phyloP scores from a whole-genome alignment of 768 basidiomycete genomes.

The Ramaria sp. region DNA sequence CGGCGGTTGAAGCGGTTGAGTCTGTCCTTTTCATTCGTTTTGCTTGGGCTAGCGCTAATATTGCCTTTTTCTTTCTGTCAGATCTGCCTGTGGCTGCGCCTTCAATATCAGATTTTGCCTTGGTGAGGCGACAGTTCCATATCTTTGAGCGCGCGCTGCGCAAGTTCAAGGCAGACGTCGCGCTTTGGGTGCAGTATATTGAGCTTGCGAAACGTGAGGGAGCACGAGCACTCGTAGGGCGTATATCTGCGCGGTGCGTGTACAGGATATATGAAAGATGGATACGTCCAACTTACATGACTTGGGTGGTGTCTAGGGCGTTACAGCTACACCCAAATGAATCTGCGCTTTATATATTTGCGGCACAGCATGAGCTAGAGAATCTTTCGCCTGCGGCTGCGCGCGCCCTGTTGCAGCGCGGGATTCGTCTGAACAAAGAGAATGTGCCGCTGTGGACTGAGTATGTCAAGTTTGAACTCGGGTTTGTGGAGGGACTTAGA shows the following conservation, averaged over 20 bases:
- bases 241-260: conserved; percentile 69
- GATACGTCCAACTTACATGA: neutral
- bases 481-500: conserved; percentile 70
- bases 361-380: conserved; percentile 73
- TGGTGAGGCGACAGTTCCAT: conserved; percentile 76
- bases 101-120: conserved; percentile 74
- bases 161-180: conserved; percentile 82
- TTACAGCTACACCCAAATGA: conserved; percentile 78
- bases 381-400: conserved; percentile 68
- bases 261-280: neutral
- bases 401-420: conserved; percentile 74
- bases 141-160: conserved; percentile 85
- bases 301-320: conserved; percentile 43
- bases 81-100: conserved; percentile 34
- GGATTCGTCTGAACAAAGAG: conserved; percentile 65
- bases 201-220: conserved; percentile 72
- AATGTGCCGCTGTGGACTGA: conserved; percentile 77
- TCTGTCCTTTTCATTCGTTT: conserved; percentile 24
- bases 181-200: conserved; percentile 84
- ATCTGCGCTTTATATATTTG: conserved; percentile 70
- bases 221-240: conserved; percentile 67
- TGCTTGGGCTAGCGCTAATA: neutral
- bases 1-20: conserved; percentile 67
- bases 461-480: conserved; percentile 84
- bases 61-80: conserved; percentile 13